Conservation (phyloP, 2,329 filamentous ascomycete species). For the Lasiodiplodia theobromae region DNA sequence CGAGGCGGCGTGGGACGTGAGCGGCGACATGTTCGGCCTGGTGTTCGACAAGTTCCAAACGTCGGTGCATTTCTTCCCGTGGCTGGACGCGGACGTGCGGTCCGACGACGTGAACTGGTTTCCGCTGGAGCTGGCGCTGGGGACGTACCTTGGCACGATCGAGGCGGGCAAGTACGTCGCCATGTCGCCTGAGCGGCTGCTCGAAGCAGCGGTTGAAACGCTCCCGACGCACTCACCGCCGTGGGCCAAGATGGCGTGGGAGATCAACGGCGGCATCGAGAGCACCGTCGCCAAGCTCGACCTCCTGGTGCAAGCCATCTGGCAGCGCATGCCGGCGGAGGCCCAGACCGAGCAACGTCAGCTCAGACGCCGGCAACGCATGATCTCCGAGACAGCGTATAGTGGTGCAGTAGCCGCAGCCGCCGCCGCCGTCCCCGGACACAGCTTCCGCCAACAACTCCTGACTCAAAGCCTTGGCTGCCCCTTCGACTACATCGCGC, state of each 20-base stretch:
- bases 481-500: constrained; percentile 22
- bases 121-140: constrained; percentile 23
- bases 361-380: neutral
- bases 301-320: constrained; percentile 17
- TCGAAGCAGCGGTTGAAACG: neutral
- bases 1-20: neutral
- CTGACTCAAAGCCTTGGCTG: constrained; percentile 16
- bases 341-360: constrained; percentile 6
- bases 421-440: neutral
- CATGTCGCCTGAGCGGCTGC: neutral
- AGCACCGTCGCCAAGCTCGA: constrained; percentile 10
- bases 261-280: neutral
- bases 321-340: neutral
- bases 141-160: constrained; percentile 20
- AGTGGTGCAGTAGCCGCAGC: neutral
- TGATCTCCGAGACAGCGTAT: neutral
- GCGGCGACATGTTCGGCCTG: constrained; percentile 1
- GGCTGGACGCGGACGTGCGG: neutral
- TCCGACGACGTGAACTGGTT: constrained; percentile 1
- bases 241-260: constrained; percentile 16
- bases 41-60: constrained; percentile 13
- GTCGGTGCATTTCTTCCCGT: neutral
- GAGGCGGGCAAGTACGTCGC: constrained; percentile 12
- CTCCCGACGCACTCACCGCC: neutral
- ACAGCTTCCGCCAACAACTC: constrained; percentile 11